phyloP scores from a whole-genome alignment of 169 alveolate species.

The Cystoisospora suis region DNA sequence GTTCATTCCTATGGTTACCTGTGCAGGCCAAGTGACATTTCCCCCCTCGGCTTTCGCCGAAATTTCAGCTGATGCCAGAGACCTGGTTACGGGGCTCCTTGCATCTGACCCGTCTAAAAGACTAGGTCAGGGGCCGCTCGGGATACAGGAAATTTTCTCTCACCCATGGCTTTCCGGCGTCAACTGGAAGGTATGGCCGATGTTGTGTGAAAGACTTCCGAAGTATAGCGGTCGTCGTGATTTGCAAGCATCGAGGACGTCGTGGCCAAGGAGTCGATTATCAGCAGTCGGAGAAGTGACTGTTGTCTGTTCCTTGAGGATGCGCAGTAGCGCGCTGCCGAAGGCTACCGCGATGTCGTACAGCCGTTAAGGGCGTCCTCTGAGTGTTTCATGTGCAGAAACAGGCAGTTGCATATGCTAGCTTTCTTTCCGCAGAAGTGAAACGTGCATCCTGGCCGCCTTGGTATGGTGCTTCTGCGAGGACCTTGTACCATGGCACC shows the following conservation, averaged over 20 bases:
- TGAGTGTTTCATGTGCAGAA: too few species aligned
- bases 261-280: background rate
- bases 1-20: too few species aligned
- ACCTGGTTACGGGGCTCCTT: slow-evolving; percentile 19
- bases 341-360: background rate
- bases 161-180: slow-evolving; percentile 41
- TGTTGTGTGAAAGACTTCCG: background rate
- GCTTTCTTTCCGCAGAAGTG: too few species aligned
- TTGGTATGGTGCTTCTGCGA: too few species aligned
- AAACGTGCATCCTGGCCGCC: too few species aligned
- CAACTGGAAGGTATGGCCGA: slow-evolving; percentile 20
- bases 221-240: background rate
- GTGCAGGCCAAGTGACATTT: slow-evolving; percentile 9
- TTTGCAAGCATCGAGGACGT: background rate
- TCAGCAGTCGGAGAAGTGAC: background rate
- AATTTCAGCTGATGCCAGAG: slow-evolving; percentile 3
- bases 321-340: background rate
- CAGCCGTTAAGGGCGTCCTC: too few species aligned
- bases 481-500: too few species aligned
- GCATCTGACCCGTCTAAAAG: slow-evolving; percentile 1
- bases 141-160: background rate
- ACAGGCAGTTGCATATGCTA: too few species aligned
- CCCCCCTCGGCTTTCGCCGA: background rate
- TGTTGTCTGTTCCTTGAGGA: background rate
- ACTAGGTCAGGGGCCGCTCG: slow-evolving; percentile 18